Evolutionary conservation across 306 rosid species (phyloP), one percentile per base, ranked within the genome.

Genomic region (Vigna trinervia): DNA sequence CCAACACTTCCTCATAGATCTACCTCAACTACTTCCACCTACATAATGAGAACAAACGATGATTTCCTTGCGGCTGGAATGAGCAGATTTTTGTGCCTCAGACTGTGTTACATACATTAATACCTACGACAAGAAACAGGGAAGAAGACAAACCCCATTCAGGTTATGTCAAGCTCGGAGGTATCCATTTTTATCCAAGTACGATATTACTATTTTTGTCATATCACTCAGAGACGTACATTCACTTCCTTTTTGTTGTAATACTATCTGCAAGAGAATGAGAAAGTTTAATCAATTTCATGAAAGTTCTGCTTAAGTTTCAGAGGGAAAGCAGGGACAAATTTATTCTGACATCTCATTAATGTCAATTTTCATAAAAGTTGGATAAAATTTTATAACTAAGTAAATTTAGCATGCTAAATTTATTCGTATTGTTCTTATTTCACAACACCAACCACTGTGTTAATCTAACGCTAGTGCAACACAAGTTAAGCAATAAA

Each of bases 101-200:
- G 54, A 63, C 23, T 39, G 51, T 39, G 51, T 54, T 60, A 52
- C 73, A 80, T 63, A 39, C 2, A 67, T 64, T 54, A 34, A 63
- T 61, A 76, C 39, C 51, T 15, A 58, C 65, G 12, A 41, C 46
- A 36, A 71, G 71, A 80, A 69, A 50, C 71, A 51, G 82, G 43
- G 71, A 61, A 60, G 52, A 68, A 64, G 52, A 68, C 48, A 53
- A 43, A 67, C 12, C 70, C 51, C 75, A 20, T 72, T 77, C 73
- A 51, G 51, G 74, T 77, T 60, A 43, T 48, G 54, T 89, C 85
- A 92, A 46, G 89, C 89, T 78, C 75, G 82, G 71, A 94, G 85
- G 82, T 85, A 88, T 1, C 90, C 95, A 58, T 86, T 89, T 85
- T 90, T 87, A 79, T 90, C 95, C 83, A 94, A 72, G 85, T 87